Base-by-base conservation (phyloP, 352 stramenopile genomes). In the Globisporangium spinosum region DNA sequence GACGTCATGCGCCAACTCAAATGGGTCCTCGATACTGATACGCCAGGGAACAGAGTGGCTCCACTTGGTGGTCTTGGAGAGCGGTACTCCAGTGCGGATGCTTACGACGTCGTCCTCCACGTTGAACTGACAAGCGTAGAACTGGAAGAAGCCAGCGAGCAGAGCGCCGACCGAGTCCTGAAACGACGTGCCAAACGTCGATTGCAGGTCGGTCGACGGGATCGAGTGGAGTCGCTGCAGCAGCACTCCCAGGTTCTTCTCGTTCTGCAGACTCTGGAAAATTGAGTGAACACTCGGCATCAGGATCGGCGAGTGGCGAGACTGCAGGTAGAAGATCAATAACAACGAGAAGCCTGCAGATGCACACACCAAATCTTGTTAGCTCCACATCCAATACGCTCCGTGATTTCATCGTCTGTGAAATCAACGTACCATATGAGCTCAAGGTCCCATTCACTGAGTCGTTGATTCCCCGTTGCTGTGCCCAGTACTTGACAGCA, bases 401-500 rank as follows among this genome's bases (percentile, higher is more conserved):
- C 5, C 3, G 2, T 47, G 20, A 0, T n/a, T n/a, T 47, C 40
- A 17, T 7, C 4, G 40, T n/a, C 40, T 6, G 29, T 47, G 13
- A 2, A 20, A 47, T 20, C 8, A n/a, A 56, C 61, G 51, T 64
- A 92, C 86, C 97, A 71, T 99, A 99, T 9, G 93, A 98, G 68
- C 90, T 98, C 55, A 99, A 80, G 22, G 97, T 99, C 23, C 98
- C 96, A 29, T 98, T 93, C 23, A 83, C 89, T 38, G 98, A 96
- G 67, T 98, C 97, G 73, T 99, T 99, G 69, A 99, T 98, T 10
- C 95, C 87, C 27, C 97, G 83, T 40, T 87, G 85, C 74, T 99
- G 99, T 8, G 97, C 97, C 97, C 97, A 99, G 51, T 97, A 89
- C 77, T 99, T 99, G 69, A 99, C 87, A 1, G 98, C 93, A 73